phyloP scores from a whole-genome alignment of 2,329 filamentous ascomycete genomes.

The Fusarium heterosporum region DNA sequence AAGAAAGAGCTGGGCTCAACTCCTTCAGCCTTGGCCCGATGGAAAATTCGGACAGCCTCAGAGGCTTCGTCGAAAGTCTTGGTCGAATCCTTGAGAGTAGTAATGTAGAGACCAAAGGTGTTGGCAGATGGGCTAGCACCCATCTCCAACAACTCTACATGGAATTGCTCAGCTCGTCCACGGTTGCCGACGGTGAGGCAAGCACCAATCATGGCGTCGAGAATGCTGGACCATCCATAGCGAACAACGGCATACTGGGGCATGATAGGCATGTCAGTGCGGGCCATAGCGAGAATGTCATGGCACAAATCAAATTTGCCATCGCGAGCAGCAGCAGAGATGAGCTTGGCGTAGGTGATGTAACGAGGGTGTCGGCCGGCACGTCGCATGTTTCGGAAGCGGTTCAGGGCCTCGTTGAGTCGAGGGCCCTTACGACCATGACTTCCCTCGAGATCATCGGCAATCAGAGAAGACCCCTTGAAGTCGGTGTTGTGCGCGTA shows the following conservation, averaged over 20 bases:
- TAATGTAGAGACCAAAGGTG: conserved; percentile 98
- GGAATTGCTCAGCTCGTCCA: conserved; percentile 83
- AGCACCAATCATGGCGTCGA: conserved; percentile 96
- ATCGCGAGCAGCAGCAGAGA: conserved; percentile 87
- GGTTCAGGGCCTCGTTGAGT: conserved; percentile 82
- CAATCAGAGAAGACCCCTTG: conserved; percentile 90
- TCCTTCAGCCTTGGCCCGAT: conserved; percentile 90
- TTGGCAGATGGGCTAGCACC: conserved; percentile 94
- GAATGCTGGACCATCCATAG: conserved; percentile 95
- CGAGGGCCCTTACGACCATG: conserved; percentile 78
- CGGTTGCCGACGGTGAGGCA: conserved; percentile 87
- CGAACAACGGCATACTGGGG: conserved; percentile 87
- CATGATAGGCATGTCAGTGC: conserved; percentile 86
- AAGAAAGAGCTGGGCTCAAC: conserved; percentile 97
- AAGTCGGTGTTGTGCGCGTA: conserved; percentile 92
- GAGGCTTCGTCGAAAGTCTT: conserved; percentile 98
- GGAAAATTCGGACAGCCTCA: conserved; percentile 97
- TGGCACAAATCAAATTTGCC: conserved; percentile 84
- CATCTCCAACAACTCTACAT: conserved; percentile 91
- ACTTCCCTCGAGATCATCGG: conserved; percentile 86
- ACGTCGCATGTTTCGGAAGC: conserved; percentile 93
- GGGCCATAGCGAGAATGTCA: conserved; percentile 90
- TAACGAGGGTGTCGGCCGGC: conserved; percentile 92
- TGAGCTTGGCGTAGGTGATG: conserved; percentile 96
- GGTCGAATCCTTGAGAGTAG: conserved; percentile 95